These are phyloP conservation scores for Knufia fluminis DNA, from an alignment of 2,329 filamentous ascomycete genomes.

Conservation along the genomic window DNA sequence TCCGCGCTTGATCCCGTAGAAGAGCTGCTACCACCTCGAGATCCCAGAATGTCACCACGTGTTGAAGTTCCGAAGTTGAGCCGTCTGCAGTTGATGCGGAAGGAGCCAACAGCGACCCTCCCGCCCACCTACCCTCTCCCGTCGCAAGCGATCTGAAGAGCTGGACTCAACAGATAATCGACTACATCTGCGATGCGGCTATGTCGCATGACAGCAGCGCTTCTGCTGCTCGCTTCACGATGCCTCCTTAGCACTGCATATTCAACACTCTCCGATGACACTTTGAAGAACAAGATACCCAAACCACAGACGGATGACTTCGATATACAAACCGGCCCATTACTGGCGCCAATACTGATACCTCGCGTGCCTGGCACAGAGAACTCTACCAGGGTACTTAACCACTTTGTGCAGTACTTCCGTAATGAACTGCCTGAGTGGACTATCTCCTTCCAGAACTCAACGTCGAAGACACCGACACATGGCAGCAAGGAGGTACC, in stretches of 20 bases:
- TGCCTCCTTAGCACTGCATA: conserved; percentile 35
- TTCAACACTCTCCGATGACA: conserved; percentile 61
- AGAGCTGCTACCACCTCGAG: too few species aligned
- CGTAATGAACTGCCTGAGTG: conserved; percentile 62
- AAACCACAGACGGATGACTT: conserved; percentile 61
- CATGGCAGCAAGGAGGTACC: conserved; percentile 63
- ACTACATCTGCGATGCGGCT: background rate
- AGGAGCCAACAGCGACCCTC: background rate
- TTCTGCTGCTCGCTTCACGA: conserved; percentile 1
- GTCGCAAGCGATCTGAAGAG: background rate
- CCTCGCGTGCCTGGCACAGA: conserved; percentile 81
- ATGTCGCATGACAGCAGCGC: conserved; percentile 5
- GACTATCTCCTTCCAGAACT: conserved; percentile 78
- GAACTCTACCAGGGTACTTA: conserved; percentile 61
- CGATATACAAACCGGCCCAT: conserved; percentile 62
- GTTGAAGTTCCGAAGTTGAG: background rate
- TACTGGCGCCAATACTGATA: conserved; percentile 78
- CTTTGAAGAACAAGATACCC: conserved; percentile 58
- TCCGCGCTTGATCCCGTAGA: too few species aligned
- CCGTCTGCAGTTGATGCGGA: background rate
- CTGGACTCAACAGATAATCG: background rate
- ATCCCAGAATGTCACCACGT: too few species aligned
- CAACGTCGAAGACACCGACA: conserved; percentile 71
- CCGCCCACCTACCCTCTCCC: background rate
- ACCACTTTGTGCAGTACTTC: conserved; percentile 82